Evolutionary conservation across 2,329 filamentous ascomycete genomes (phyloP).

Genomic region (Rasamsonia emersonii): DNA sequence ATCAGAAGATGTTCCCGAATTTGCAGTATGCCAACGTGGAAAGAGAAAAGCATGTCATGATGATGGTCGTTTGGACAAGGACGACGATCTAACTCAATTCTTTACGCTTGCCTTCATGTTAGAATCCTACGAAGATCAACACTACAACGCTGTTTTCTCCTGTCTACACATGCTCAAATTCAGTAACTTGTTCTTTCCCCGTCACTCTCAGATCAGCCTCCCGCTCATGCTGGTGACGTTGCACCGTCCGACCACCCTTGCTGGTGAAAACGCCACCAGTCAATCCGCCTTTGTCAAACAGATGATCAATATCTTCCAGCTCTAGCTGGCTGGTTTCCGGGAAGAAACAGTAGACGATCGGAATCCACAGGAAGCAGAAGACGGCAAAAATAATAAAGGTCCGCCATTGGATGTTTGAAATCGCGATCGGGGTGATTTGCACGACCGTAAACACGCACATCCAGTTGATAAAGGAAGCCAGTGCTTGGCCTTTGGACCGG

Average conservation of each 20-base stretch:
- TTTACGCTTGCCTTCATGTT: too few species aligned
- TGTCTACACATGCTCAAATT: too few species aligned
- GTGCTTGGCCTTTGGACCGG: conserved; percentile 31
- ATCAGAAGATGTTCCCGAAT: too few species aligned
- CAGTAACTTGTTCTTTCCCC: not conserved
- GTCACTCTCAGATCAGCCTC: not conserved
- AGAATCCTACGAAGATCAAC: too few species aligned
- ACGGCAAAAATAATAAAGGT: conserved; percentile 23
- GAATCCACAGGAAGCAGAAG: conserved; percentile 22
- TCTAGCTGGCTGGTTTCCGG: conserved; percentile 57
- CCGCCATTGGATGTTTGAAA: conserved; percentile 23
- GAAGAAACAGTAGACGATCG: conserved; percentile 55
- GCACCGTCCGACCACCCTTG: conserved; percentile 14
- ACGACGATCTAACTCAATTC: too few species aligned
- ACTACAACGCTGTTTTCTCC: too few species aligned
- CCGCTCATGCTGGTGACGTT: conserved; percentile 3
- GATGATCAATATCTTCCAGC: conserved; percentile 54
- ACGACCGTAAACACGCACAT: conserved; percentile 27
- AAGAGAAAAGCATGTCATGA: too few species aligned
- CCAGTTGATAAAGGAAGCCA: conserved; percentile 30
- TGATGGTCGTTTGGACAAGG: too few species aligned
- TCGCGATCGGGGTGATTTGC: conserved; percentile 19
- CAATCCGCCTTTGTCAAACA: conserved; percentile 30
- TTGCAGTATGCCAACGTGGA: too few species aligned
- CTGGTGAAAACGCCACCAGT: conserved; percentile 30